Evolutionary conservation across 331 rosid species (phyloP).

Genomic region (Quercus phellos): DNA sequence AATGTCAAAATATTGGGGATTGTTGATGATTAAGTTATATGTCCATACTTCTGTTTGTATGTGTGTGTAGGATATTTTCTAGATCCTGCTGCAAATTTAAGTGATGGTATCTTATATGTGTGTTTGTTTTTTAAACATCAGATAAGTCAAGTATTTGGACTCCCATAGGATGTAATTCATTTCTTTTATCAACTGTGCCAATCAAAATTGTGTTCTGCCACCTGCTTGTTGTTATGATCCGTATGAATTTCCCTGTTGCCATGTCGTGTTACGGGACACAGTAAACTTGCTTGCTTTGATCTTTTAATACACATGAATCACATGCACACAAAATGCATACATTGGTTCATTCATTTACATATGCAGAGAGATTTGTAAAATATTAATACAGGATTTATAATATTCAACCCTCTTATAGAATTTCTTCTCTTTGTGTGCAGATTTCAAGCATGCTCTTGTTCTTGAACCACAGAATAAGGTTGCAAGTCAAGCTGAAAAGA

Average conservation of each 20-base stretch:
- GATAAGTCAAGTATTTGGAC: neutral
- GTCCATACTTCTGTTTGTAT: too few relatives aligned
- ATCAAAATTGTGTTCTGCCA: neutral
- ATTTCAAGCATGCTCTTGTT: slow-evolving; percentile 76
- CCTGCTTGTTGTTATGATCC: neutral
- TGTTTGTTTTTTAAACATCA: neutral
- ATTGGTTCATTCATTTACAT: neutral
- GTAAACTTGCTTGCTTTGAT: too few relatives aligned
- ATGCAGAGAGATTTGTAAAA: neutral
- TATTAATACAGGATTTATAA: neutral
- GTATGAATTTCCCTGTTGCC: neutral
- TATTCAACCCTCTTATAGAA: neutral
- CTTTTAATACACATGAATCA: neutral
- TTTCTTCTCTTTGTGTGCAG: slow-evolving; percentile 34
- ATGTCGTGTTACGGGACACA: neutral
- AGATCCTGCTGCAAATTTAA: too few relatives aligned
- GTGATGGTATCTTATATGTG: neutral
- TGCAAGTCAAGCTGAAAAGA: slow-evolving; percentile 56
- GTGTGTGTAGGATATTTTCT: too few relatives aligned
- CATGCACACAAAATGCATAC: neutral
- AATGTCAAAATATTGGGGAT: too few relatives aligned
- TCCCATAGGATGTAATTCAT: neutral
- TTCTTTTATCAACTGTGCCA: neutral
- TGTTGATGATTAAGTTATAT: too few relatives aligned
- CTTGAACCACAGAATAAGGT: slow-evolving; percentile 80